These are phyloP conservation scores for Noccaea bulbosa DNA, from an alignment of 345 rosid genomes.

Conservation along the genomic window DNA sequence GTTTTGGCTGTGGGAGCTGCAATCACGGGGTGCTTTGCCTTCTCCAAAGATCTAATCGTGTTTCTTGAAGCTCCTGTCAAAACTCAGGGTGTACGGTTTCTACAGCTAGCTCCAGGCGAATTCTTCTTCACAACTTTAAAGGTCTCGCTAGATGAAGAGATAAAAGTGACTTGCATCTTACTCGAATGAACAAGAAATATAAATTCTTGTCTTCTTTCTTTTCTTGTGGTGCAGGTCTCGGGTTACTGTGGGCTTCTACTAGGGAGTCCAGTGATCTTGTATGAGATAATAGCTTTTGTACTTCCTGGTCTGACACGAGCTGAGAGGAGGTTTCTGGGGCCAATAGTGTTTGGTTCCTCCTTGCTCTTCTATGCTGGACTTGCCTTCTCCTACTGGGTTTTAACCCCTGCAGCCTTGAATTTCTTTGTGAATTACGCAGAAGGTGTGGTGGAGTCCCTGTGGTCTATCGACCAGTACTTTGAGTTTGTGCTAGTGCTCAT, in stretches of 20 bases:
- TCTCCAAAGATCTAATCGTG: conserved; percentile 81
- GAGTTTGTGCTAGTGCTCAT: conserved; percentile 95
- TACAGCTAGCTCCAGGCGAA: conserved; percentile 97
- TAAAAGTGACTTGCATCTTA: neutral
- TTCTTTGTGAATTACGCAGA: conserved; percentile 95
- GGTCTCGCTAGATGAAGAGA: conserved; percentile 52
- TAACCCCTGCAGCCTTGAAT: conserved; percentile 95
- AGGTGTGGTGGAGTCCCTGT: conserved; percentile 93
- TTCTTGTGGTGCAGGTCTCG: conserved; percentile 67
- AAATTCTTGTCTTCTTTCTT: neutral
- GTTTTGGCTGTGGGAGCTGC: conserved; percentile 95
- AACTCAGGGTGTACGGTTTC: conserved; percentile 84
- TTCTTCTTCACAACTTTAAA: conserved; percentile 96
- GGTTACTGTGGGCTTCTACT: conserved; percentile 95
- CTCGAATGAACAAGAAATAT: conserved; percentile 8
- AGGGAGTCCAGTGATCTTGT: conserved; percentile 91
- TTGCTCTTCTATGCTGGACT: conserved; percentile 91
- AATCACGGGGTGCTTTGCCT: conserved; percentile 88
- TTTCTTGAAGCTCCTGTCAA: conserved; percentile 99
- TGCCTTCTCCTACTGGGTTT: conserved; percentile 74
- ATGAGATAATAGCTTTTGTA: conserved; percentile 94
- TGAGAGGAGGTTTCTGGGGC: conserved; percentile 93
- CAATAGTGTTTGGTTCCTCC: conserved; percentile 89
- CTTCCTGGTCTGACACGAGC: conserved; percentile 91
- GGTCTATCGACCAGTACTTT: conserved; percentile 99